Evolutionary conservation across 177 flowering plant species (phyloP).

Genomic region (Vitis hybrid): DNA sequence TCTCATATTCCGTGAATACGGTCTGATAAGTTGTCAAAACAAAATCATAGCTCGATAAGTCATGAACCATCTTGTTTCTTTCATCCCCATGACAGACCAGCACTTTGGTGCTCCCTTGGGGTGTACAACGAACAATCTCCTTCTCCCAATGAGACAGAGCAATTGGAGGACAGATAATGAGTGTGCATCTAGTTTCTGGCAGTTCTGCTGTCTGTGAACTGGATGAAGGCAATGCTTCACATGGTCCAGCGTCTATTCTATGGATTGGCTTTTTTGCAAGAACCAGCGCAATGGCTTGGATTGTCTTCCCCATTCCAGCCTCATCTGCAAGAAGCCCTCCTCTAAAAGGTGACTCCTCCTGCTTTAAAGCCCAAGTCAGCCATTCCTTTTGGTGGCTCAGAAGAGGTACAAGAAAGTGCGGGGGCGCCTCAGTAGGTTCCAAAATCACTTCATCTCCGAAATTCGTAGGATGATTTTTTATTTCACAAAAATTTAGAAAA

Average conservation of each 20-base stretch:
- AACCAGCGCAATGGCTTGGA: not conserved
- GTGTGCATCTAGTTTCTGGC: not conserved
- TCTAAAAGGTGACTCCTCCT: not conserved
- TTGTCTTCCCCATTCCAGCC: no score
- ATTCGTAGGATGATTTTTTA: not conserved
- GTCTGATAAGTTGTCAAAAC: not conserved
- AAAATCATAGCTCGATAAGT: constrained; percentile 1
- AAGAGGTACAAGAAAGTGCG: not conserved
- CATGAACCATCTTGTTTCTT: not conserved
- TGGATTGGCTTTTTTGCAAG: not conserved
- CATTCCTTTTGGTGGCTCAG: constrained; percentile 5
- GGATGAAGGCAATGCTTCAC: not conserved
- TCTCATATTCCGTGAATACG: not conserved
- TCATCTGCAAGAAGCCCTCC: constrained; percentile 4
- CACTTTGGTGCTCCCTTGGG: constrained; percentile 1
- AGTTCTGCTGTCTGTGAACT: not conserved
- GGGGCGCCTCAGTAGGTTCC: not conserved
- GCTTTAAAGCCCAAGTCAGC: constrained; percentile 2
- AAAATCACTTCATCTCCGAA: not conserved
- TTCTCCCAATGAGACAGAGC: not conserved
- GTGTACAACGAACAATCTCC: constrained; percentile 2
- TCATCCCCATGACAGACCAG: constrained; percentile 1
- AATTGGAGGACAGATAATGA: not conserved
- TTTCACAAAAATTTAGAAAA: not conserved
- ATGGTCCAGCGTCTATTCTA: not conserved